Base-by-base conservation (phyloP, 2,329 filamentous ascomycete genomes). In the Pyricularia pennisetigena region DNA sequence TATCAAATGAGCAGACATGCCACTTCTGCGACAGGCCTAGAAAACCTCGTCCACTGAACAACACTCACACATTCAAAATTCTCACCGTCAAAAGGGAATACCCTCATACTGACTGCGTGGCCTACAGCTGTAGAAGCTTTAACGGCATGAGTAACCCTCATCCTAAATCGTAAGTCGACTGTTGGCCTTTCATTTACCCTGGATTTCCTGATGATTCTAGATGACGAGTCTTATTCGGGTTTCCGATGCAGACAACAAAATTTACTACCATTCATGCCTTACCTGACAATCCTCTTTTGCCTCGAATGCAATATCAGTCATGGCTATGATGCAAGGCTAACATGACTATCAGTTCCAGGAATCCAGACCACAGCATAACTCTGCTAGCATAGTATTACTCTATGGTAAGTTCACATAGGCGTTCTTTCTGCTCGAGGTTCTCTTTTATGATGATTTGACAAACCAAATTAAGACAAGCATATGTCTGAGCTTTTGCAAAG, bases 21-120 rank as follows among this genome's bases (percentile, higher is more conserved):
- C 93, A 92, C 81, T 86, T 76, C 91, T 92, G 92, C 81, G 93
- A 92, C 93, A 97, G 93, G 93, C 93, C 92, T 97, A 96, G 93
- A 96, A 97, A 97, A 97, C 94, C 93, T 97, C 88, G 93, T 92
- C 93, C 91, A 94, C 93, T 97, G 93, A 97, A 81, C 73, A 65
- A 14, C 32, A 35, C 41, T 14, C 64, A 7, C 30, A 9, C 14
- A 35, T 28, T 32, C 30, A n/a, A 32, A 9, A 41, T 41, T 65
- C 10, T 49, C 20, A 35, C 24, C 23, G 23, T 26, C 20, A 35
- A n/a, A 10, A 49, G 32, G n/a, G 23, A 23, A 20, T 9, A 32
- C 12, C 7, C 24, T 14, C n/a, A 16, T 65, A 20, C 64, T 65
- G 32, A 65, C 64, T 49, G 20, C 20, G 14, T 4, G 16, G 5